A percentile compares a stretch with the other conserved stretches of the same genome.
Evolutionary conservation across 352 stramenopile genomes (phyloP).

Genomic region (Phytophthora quininea): DNA sequence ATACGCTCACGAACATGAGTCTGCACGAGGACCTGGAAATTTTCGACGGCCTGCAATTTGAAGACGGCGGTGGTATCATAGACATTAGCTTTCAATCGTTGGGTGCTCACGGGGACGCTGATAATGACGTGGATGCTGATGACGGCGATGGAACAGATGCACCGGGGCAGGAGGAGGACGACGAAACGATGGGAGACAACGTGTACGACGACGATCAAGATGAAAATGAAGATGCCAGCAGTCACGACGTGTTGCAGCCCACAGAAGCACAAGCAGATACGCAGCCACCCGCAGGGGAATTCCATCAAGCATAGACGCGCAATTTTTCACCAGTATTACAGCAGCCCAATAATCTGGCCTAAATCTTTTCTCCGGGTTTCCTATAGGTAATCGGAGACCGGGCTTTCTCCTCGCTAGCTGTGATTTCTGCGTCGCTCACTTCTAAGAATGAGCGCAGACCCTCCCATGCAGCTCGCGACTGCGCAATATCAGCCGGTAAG

Average conservation of each 20-base stretch:
- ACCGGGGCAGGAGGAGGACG: constrained; percentile 45
- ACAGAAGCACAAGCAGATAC: constrained; percentile 11
- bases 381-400: constrained; percentile 59
- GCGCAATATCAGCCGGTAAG: constrained; percentile 2
- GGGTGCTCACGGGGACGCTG: constrained; percentile 21
- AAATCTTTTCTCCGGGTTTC: constrained; percentile 74
- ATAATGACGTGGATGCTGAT: constrained; percentile 29
- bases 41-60: constrained; percentile 89
- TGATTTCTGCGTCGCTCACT: constrained; percentile 60
- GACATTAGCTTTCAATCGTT: constrained; percentile 59
- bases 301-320: constrained; percentile 30
- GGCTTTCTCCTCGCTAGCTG: constrained; percentile 59
- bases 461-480: constrained; percentile 80
- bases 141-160: constrained; percentile 48
- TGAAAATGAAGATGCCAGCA: constrained; percentile 44
- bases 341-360: constrained; percentile 71
- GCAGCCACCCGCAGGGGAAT: constrained; percentile 12
- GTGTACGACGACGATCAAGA: constrained; percentile 73
- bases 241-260: constrained; percentile 6
- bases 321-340: constrained; percentile 42
- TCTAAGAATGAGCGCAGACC: constrained; percentile 69
- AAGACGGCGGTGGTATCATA: constrained; percentile 82
- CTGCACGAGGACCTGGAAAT: constrained; percentile 82
- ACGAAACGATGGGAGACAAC: constrained; percentile 50
- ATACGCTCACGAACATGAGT: constrained; percentile 74